Evolutionary conservation across 1,139 yeast genomes (phyloP).

Genomic region (Kodamaea fungicola): DNA sequence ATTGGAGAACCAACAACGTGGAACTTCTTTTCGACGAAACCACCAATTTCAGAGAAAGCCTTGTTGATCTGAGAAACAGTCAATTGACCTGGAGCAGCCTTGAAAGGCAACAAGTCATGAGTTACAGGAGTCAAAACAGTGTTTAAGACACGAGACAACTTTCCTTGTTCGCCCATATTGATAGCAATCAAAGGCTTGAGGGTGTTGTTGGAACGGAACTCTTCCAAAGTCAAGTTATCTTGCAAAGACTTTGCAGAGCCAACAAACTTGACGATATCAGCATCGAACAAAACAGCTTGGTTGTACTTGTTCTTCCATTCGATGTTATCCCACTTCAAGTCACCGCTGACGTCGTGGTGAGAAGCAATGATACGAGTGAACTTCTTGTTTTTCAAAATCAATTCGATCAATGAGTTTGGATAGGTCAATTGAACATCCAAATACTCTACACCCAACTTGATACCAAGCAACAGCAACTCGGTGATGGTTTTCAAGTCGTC

Average conservation of each 20-base stretch:
- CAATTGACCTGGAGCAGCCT: conserved; percentile 80
- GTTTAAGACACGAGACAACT: conserved; percentile 76
- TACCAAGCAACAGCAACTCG: conserved; percentile 56
- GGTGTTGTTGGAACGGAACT: conserved; percentile 54
- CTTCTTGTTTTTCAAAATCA: conserved; percentile 39
- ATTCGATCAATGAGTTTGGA: conserved; percentile 28
- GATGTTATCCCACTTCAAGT: conserved; percentile 58
- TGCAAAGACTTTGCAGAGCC: conserved; percentile 63
- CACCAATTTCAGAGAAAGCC: conserved; percentile 62
- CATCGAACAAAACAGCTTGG: conserved; percentile 62
- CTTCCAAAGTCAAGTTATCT: conserved; percentile 71
- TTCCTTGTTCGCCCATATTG: conserved; percentile 77
- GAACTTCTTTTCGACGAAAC: conserved; percentile 52
- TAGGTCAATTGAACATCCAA: conserved; percentile 52
- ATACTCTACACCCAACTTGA: conserved; percentile 61
- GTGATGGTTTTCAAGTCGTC: conserved; percentile 45
- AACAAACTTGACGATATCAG: conserved; percentile 79
- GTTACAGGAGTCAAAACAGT: conserved; percentile 79
- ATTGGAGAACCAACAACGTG: conserved; percentile 84
- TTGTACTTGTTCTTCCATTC: conserved; percentile 75
- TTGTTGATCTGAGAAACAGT: conserved; percentile 59
- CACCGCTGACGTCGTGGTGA: conserved; percentile 68
- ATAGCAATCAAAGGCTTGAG: conserved; percentile 73
- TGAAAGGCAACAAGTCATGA: conserved; percentile 56
- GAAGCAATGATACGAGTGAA: conserved; percentile 77